Evolutionary conservation across 192 early-diverging fungal genomes (phyloP), one percentile per base, ranked within the genome.

Genomic region (Radiomyces spectabilis): DNA sequence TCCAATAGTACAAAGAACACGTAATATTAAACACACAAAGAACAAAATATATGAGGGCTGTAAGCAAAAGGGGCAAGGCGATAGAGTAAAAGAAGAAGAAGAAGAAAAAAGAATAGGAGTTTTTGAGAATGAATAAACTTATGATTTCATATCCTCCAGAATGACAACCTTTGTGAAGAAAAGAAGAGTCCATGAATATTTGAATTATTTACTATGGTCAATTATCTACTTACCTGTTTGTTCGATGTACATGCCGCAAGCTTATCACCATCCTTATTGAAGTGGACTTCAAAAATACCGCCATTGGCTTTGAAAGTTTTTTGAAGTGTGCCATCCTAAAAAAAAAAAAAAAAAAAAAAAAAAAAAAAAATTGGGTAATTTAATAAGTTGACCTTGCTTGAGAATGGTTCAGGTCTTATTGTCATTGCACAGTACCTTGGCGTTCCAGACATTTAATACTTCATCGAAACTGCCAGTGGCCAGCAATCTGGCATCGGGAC

Each of bases 391-490:
- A n/a, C 4, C 46, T 48, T 21, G 46, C 27, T 32, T 56, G 54
- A 53, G 24, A 16, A 21, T n/a, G 24, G 7, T 27, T 22, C 12
- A 15, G 12, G 25, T 9, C 24, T 8, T 30, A 40, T 15, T 7
- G n/a, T 21, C 13, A 29, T 1, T 5, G n/a, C 21, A 5, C 18
- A 15, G 15, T 73, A 80, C 78, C 75, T 75, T 71, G 7, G 73
- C 65, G 54, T 72, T 63, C 89, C 89, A 93, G 8, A 95, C 72
- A 65, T 85, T 84, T 26, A 93, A 73, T 15, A 76, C 73, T 9
- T 86, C 75, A 74, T 95, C 91, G 56, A 87, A 83, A 25, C 81
- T 80, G 21, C 88, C 91, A 13, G 74, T 80, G 2, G 89, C 91
- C 43, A 95, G 65, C 47, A 80, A 78, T 2, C 71, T 65, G 4